Conservation (phyloP, 2,329 filamentous ascomycete genomes). For the Paecilomyces sp. region DNA sequence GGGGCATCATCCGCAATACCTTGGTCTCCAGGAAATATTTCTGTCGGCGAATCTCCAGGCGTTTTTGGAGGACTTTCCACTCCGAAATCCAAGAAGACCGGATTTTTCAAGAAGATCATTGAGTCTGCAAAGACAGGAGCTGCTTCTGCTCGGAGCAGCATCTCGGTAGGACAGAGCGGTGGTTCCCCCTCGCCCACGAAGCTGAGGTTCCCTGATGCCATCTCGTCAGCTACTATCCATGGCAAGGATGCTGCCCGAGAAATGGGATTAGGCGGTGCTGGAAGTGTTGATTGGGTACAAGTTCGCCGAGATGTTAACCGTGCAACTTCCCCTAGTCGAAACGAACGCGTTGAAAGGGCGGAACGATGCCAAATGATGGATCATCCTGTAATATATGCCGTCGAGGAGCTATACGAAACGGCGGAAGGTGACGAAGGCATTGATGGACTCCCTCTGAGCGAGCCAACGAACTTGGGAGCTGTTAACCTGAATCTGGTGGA, state of each 20-base stretch:
- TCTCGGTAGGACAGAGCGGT: slow-evolving; percentile 56
- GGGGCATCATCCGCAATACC: slow-evolving; percentile 59
- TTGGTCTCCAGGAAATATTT: slow-evolving; percentile 40
- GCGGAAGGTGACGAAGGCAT: slow-evolving; percentile 85
- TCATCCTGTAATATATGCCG: slow-evolving; percentile 76
- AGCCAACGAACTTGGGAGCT: slow-evolving; percentile 71
- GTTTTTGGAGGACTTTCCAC: slow-evolving; percentile 69
- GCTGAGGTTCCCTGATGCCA: slow-evolving; percentile 38
- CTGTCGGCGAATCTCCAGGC: slow-evolving; percentile 57
- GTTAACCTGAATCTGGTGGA: slow-evolving; percentile 84
- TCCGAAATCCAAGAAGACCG: slow-evolving; percentile 74
- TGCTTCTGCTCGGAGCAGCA: slow-evolving; percentile 78
- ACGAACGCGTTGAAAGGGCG: slow-evolving; percentile 74
- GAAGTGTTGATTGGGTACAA: slow-evolving; percentile 81
- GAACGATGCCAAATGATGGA: slow-evolving; percentile 95
- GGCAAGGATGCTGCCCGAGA: slow-evolving; percentile 56
- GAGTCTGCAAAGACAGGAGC: slow-evolving; percentile 92
- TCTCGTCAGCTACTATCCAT: slow-evolving; percentile 30
- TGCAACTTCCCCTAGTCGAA: slow-evolving; percentile 84
- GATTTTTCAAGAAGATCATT: slow-evolving; percentile 92
- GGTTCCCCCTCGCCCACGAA: slow-evolving; percentile 43
- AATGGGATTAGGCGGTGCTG: slow-evolving; percentile 55
- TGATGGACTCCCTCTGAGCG: slow-evolving; percentile 73
- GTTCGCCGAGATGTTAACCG: slow-evolving; percentile 92
- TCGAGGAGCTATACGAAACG: slow-evolving; percentile 78